Base-by-base conservation (phyloP, 148 eudicot genomes). In the Camellia granthamiana region DNA sequence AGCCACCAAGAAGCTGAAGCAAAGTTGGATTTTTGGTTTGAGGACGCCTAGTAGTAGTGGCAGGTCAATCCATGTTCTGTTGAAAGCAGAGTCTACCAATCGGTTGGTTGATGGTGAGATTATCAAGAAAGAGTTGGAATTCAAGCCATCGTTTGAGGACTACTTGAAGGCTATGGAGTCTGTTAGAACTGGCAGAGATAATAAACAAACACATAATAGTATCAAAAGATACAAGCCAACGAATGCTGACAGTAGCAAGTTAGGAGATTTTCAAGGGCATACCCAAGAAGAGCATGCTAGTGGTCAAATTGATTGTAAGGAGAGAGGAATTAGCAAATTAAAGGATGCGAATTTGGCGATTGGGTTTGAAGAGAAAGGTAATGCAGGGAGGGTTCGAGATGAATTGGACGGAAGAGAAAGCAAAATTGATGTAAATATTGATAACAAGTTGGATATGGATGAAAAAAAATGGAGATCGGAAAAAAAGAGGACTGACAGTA, bases 121-220 rank as follows among this genome's bases (percentile, higher is more conserved):
- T 42, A 74, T 88, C 61, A 85, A 85, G 69, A 79, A 84, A 77
- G 88, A 87, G 10, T 79, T 79, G 7, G 84, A 88, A 55, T 95
- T 91, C 72, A 92, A 89, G 84, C 90, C 96, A 5, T 89, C 97
- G 7, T 95, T 95, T 79, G 96, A 88, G 55, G 94, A 91, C 75
- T 93, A 95, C 79, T 87, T 93, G 84, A 89, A 90, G 83, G 94
- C 89, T 42, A 85, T 93, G 97, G 96, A 93, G 87, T 83, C 88
- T 71, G 84, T 89, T 76, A 90, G 81, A 80, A 84, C 72, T 60
- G 88, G 70, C 19, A 83, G 89, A 74, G 89, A 85, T 74, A 84
- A 76, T 82, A 67, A 75, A 47, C 80, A 76, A 56, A 81, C 23
- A 11, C 59, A 19, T 19, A 16, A 19, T 19, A 21, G 65, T 10